Base-by-base conservation (phyloP, 345 rosid genomes). In the Garcia nutans region DNA sequence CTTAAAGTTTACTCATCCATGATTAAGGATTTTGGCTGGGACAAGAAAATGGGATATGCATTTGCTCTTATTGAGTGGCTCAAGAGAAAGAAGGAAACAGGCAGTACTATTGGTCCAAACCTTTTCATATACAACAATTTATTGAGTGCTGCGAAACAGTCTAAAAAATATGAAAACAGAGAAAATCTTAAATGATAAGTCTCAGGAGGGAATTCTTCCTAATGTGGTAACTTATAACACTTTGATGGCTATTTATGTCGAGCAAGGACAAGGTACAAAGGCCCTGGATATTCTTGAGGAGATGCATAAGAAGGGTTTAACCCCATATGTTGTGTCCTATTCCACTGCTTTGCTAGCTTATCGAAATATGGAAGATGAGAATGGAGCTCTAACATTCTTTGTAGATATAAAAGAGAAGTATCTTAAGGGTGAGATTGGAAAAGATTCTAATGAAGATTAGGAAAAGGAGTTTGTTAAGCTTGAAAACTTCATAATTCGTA, bases 11-110 rank as follows among this genome's bases (percentile, higher is more conserved):
- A 82, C 78, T 86, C 87, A 20, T 81, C 90, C 71, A 85, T 93
- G 87, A 90, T 96, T 56, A 88, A 78, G 73, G 90, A 89, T 65
- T 86, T 90, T 56, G 99, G 97, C 20, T 86, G 86, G 81, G 93
- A 88, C 62, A 90, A 85, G 79, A 76, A 73, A 77, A 67, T 92
- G 76, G 81, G 84, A 44, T 84, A 90, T 76, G 93, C 98, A 2
- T 52, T 91, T 71, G 94, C 97, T 2, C 85, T 96, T 64, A 89
- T 93, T 70, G 88, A 86, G 70, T 96, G 98, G 97, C 94, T 96
- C 62, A 88, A 87, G 85, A 87, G 81, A 82, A 91, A 87, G 84
- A 87, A 73, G 56, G 93, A 90, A 82, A 83, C 88, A n/a, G 82
- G 84, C 8, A 85, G 90, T 52, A 49, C 31, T 66, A 70, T 82